phyloP scores from a whole-genome alignment of 768 basidiomycete genomes.

The Megacollybia marginata region DNA sequence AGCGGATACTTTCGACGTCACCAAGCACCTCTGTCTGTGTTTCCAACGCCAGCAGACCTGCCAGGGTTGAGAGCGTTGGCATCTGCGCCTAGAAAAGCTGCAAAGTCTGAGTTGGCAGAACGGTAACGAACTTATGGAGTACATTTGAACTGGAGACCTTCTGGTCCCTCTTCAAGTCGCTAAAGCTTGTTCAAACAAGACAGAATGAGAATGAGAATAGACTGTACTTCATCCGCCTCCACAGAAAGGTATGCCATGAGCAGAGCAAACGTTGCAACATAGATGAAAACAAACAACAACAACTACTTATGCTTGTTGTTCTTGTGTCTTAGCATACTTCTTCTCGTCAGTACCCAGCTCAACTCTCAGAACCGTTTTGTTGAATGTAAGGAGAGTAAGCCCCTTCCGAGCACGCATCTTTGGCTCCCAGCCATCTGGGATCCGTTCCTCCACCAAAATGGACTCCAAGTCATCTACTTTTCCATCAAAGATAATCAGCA shows the following conservation, averaged over 20 bases:
- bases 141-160: conserved; percentile 72
- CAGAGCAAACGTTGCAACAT: not conserved
- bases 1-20: not conserved
- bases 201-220: not conserved
- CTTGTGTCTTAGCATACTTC: conserved; percentile 13
- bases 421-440: conserved; percentile 69
- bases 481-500: conserved; percentile 64
- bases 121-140: conserved; percentile 10
- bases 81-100: conserved; percentile 54
- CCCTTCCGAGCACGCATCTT: conserved; percentile 46
- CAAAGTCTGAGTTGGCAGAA: not conserved
- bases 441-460: conserved; percentile 59
- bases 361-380: conserved; percentile 35
- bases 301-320: not conserved
- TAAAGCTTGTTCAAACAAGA: conserved; percentile 11
- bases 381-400: conserved; percentile 51
- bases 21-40: conserved; percentile 40
- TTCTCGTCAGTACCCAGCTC: conserved; percentile 32
- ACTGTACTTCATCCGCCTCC: conserved; percentile 57
- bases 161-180: conserved; percentile 59
- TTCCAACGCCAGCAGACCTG: conserved; percentile 34
- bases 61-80: conserved; percentile 16
- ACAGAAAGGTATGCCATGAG: conserved; percentile 68
- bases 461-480: conserved; percentile 43
- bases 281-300: not conserved